Evolutionary conservation across 2,329 filamentous ascomycete genomes (phyloP).

Genomic region (Xylariaceae sp.): DNA sequence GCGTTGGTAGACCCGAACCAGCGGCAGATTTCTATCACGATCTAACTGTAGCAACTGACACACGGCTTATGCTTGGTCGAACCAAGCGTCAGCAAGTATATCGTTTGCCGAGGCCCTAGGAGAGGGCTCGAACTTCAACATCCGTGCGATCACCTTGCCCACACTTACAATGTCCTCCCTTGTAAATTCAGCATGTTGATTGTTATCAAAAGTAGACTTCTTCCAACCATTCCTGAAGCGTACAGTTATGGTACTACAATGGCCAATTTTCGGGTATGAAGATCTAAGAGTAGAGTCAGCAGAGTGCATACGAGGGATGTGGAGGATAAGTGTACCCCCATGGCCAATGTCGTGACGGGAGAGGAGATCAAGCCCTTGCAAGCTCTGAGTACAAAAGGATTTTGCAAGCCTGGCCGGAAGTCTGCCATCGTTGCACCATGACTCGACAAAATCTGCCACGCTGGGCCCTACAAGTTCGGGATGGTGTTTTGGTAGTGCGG

Average conservation of each 20-base stretch:
- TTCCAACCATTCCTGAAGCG: conserved; percentile 4
- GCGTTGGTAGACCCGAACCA: too few species aligned
- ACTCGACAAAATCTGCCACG: conserved; percentile 7
- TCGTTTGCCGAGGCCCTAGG: background rate
- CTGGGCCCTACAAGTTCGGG: conserved; percentile 11
- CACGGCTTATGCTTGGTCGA: background rate
- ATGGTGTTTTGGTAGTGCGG: conserved; percentile 2
- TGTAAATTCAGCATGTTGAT: background rate
- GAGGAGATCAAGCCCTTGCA: conserved; percentile 9
- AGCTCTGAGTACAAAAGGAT: conserved; percentile 4
- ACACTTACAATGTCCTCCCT: conserved; percentile 1
- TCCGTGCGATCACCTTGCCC: background rate
- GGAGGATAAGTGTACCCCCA: conserved; percentile 3
- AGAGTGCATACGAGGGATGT: background rate
- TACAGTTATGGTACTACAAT: conserved; percentile 1
- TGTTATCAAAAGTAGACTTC: conserved; percentile 4
- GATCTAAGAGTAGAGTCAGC: conserved; percentile 4
- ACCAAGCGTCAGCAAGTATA: background rate
- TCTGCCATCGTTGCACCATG: conserved; percentile 6
- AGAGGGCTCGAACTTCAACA: conserved; percentile 3
- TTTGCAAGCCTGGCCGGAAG: conserved; percentile 10
- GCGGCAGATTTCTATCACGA: too few species aligned
- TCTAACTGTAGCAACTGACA: too few species aligned
- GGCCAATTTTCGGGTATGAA: conserved; percentile 5
- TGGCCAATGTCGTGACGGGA: conserved; percentile 7